phyloP scores from a whole-genome alignment of 2,329 filamentous ascomycete species.

The Amylocarpus encephaloides region DNA sequence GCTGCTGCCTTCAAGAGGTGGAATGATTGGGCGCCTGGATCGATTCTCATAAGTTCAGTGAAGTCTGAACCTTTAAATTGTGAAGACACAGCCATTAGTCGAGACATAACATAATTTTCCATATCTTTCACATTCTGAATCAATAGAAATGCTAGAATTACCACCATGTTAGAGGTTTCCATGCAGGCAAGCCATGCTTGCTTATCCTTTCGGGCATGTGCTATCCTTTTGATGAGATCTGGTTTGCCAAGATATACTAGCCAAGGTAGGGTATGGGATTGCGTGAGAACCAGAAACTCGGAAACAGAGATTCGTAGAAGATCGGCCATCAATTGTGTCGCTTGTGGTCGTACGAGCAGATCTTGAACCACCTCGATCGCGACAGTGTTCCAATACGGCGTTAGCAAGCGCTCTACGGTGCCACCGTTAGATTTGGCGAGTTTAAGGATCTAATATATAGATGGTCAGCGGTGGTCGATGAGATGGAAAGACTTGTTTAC shows the following conservation, averaged over 20 bases:
- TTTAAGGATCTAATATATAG: constrained; percentile 51
- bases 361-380: constrained; percentile 80
- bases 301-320: constrained; percentile 69
- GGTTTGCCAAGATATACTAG: constrained; percentile 72
- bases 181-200: constrained; percentile 53
- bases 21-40: constrained; percentile 69
- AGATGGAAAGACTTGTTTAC: constrained; percentile 36
- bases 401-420: constrained; percentile 63
- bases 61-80: constrained; percentile 64
- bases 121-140: constrained; percentile 50
- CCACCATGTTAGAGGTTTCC: constrained; percentile 49
- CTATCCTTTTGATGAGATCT: constrained; percentile 76
- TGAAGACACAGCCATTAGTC: constrained; percentile 61
- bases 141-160: constrained; percentile 53
- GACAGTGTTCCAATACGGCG: constrained; percentile 83
- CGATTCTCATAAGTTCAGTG: constrained; percentile 62
- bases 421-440: constrained; percentile 60
- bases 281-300: constrained; percentile 68
- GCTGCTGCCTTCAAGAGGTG: constrained; percentile 77
- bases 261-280: constrained; percentile 77
- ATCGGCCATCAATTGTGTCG: constrained; percentile 73
- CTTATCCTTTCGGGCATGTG: constrained; percentile 65
- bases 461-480: constrained; percentile 1
- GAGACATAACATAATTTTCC: constrained; percentile 61
- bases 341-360: constrained; percentile 71